Conservation (phyloP, 495 filamentous ascomycete species). For the Hypoxylon crocopeplum region DNA sequence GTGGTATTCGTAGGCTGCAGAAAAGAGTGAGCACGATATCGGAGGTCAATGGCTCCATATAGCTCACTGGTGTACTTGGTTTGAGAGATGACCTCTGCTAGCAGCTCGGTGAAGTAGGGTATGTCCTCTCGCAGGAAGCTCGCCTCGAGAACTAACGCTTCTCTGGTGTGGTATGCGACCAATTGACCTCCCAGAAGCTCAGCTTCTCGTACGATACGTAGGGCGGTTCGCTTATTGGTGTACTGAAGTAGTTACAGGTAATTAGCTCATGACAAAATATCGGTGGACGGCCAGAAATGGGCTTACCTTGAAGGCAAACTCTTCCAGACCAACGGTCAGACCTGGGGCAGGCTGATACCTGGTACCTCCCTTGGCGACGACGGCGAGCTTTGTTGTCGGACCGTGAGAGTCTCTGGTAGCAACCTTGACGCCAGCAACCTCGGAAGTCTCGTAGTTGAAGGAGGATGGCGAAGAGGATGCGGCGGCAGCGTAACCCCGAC, state of each 20-base stretch:
- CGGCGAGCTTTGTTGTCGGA: slow-evolving; percentile 84
- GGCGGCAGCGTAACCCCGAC: slow-evolving; percentile 81
- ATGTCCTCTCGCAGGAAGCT: slow-evolving; percentile 95
- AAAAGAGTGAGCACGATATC: slow-evolving; percentile 22
- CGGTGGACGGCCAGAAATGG: slow-evolving; percentile 4
- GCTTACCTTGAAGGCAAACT: slow-evolving; percentile 95
- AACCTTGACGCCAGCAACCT: slow-evolving; percentile 86
- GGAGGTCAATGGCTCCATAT: slow-evolving; percentile 30
- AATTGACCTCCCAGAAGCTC: slow-evolving; percentile 93
- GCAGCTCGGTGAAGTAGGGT: slow-evolving; percentile 95
- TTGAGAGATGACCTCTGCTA: slow-evolving; percentile 86
- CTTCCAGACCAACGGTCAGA: slow-evolving; percentile 85
- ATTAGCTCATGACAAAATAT: slow-evolving; percentile 55
- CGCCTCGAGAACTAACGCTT: slow-evolving; percentile 88
- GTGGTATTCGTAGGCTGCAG: slow-evolving; percentile 80
- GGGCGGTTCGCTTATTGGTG: slow-evolving; percentile 81
- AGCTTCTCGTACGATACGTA: slow-evolving; percentile 91
- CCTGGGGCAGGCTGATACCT: slow-evolving; percentile 90
- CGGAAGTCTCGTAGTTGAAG: slow-evolving; percentile 86
- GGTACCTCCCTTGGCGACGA: slow-evolving; percentile 92
- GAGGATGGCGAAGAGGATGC: slow-evolving; percentile 68
- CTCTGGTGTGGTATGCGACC: slow-evolving; percentile 83
- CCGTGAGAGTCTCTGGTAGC: slow-evolving; percentile 86
- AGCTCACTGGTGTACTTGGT: slow-evolving; percentile 83
- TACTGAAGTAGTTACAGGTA: slow-evolving; percentile 62